Percentiles rank a stretch among this genome's conserved stretches.
Evolutionary conservation across 2,329 filamentous ascomycete species (phyloP).

Genomic region (Thielaviopsis punctulata): DNA sequence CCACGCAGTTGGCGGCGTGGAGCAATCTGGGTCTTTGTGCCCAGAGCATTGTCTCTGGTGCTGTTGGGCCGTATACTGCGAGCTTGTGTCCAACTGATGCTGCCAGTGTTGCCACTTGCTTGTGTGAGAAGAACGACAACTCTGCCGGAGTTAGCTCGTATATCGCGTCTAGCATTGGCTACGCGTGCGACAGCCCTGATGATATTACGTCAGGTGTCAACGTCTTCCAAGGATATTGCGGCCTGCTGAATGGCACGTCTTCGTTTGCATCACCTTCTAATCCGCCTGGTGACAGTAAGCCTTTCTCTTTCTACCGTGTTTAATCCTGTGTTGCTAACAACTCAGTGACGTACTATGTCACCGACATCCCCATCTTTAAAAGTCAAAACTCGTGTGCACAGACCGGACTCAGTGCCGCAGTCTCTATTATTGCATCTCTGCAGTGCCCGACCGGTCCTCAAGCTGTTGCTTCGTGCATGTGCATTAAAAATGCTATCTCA

Average conservation of each 20-base stretch:
- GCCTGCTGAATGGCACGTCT: conserved; percentile 30
- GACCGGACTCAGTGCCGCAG: conserved; percentile 19
- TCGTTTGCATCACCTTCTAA: conserved; percentile 27
- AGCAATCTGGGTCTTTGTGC: conserved; percentile 28
- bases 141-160: conserved; percentile 24
- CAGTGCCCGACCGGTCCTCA: conserved; percentile 22
- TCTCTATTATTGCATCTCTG: not conserved
- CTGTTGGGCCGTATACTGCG: conserved; percentile 16
- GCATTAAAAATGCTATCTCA: conserved; percentile 31
- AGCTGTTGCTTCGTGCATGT: conserved; percentile 34
- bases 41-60: conserved; percentile 21
- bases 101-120: conserved; percentile 30
- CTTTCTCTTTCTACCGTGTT: conserved; percentile 2
- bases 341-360: conserved; percentile 36
- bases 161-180: conserved; percentile 27
- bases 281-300: conserved; percentile 35
- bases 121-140: conserved; percentile 33
- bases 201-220: conserved; percentile 26
- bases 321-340: not conserved
- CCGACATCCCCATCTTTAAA: conserved; percentile 29
- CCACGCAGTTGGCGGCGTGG: conserved; percentile 31
- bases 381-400: conserved; percentile 29
- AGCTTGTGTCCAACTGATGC: conserved; percentile 23
- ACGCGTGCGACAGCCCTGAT: conserved; percentile 28
- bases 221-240: conserved; percentile 34